phyloP scores from a whole-genome alignment of 2,329 filamentous ascomycete species.

The Penicillium psychrosexuale region DNA sequence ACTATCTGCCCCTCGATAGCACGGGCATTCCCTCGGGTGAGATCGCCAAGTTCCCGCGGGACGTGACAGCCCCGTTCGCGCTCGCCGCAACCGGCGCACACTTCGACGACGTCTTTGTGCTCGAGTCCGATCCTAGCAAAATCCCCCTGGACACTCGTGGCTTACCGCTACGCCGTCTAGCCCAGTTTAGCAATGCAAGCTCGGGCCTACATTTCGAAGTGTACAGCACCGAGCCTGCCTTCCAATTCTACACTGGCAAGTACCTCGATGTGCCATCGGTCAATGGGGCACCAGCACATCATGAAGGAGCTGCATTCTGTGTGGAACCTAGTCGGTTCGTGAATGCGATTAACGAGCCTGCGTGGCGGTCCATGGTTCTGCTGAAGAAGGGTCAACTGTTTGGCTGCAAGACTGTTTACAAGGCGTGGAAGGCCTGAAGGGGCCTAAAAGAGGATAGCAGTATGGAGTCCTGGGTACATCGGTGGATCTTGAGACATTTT shows the following conservation, averaged over 20 bases:
- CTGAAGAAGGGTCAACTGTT: conserved; percentile 83
- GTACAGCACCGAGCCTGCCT: conserved; percentile 86
- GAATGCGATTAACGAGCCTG: conserved; percentile 77
- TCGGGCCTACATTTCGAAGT: conserved; percentile 81
- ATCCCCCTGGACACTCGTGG: conserved; percentile 66
- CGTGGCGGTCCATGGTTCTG: conserved; percentile 74
- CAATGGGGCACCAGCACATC: conserved; percentile 59
- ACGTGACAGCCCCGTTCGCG: conserved; percentile 65
- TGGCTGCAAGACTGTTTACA: conserved; percentile 78
- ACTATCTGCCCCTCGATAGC: conserved; percentile 71
- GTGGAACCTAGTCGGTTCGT: conserved; percentile 90
- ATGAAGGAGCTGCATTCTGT: conserved; percentile 74
- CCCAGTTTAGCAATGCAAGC: conserved; percentile 69
- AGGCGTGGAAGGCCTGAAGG: conserved; percentile 65
- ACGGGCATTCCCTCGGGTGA: conserved; percentile 70
- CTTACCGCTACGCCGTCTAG: conserved; percentile 62
- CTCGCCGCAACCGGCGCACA: conserved; percentile 69
- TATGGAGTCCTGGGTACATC: background rate
- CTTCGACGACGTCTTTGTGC: conserved; percentile 88
- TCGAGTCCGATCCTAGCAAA: conserved; percentile 60
- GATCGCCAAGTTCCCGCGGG: conserved; percentile 61
- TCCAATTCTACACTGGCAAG: conserved; percentile 94
- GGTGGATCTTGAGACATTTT: background rate
- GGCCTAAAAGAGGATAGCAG: background rate
- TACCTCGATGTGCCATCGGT: conserved; percentile 72